Percentiles rank a stretch among this genome's conserved stretches.
These are phyloP conservation scores for Mortierella polycephala DNA, from an alignment of 371 early-diverging fungal genomes.

Conservation along the genomic window DNA sequence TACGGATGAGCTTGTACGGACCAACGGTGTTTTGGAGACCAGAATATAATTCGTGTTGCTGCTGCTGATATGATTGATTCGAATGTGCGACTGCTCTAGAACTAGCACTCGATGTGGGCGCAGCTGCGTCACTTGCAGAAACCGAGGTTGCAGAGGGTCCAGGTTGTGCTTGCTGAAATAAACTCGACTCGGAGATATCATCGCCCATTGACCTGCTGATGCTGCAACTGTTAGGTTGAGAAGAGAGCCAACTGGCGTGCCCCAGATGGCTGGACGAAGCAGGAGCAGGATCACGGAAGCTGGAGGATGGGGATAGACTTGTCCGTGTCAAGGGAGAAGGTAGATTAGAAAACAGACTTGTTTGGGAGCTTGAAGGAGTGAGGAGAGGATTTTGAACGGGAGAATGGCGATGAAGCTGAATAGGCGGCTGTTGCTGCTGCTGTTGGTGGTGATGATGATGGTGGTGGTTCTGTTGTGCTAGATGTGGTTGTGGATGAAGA, in stretches of 20 bases:
- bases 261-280: not conserved
- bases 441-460: conserved; percentile 7
- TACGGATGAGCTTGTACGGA: conserved; percentile 45
- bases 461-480: conserved; percentile 5
- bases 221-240: no score
- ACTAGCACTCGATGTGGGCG: conserved; percentile 5
- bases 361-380: conserved; percentile 50
- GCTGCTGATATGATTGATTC: no score
- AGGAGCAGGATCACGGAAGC: conserved; percentile 22
- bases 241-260: conserved; percentile 19
- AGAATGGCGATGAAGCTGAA: not conserved
- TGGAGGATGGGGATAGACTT: conserved; percentile 12
- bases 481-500: conserved; percentile 6
- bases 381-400: conserved; percentile 25
- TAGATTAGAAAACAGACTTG: conserved; percentile 40
- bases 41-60: conserved; percentile 40
- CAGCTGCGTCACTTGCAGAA: not conserved
- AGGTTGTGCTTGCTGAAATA: conserved; percentile 2
- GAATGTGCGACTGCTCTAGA: no score
- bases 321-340: conserved; percentile 43
- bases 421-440: conserved; percentile 6
- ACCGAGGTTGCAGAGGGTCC: conserved; percentile 5
- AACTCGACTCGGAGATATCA: conserved; percentile 15
- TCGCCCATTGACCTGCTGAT: conserved; percentile 2
- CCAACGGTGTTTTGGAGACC: conserved; percentile 51